Percentiles rank a stretch among this genome's conserved stretches.
Conservation (phyloP, 2,329 filamentous ascomycete species). For the Knufia petricola region DNA sequence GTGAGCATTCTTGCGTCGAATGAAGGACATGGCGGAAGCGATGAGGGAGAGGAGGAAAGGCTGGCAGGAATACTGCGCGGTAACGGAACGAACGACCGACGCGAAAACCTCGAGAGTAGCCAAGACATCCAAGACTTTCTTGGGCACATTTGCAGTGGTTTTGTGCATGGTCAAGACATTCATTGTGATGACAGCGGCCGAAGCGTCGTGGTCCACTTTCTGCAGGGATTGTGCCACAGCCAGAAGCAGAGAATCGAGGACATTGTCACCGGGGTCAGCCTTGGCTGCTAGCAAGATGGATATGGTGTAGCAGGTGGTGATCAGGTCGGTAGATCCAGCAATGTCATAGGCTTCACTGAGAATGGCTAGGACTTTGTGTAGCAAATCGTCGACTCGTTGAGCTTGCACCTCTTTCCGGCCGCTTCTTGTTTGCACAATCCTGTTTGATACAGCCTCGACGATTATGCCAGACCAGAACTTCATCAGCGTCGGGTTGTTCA, state of each 20-base stretch:
- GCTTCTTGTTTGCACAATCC: slow-evolving; percentile 67
- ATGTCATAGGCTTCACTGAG: slow-evolving; percentile 70
- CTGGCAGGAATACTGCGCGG: not conserved
- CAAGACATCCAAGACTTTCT: slow-evolving; percentile 53
- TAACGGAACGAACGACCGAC: not conserved
- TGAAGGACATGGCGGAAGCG: not conserved
- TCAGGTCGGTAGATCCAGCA: slow-evolving; percentile 65
- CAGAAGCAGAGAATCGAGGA: slow-evolving; percentile 83
- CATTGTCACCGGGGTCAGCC: slow-evolving; percentile 64
- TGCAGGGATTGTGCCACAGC: slow-evolving; percentile 72
- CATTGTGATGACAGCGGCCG: slow-evolving; percentile 67
- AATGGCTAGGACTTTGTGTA: slow-evolving; percentile 59
- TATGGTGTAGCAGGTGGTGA: slow-evolving; percentile 86
- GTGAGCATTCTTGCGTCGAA: slow-evolving; percentile 3
- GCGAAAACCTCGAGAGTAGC: slow-evolving; percentile 11
- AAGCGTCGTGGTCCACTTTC: slow-evolving; percentile 51
- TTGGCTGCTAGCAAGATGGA: slow-evolving; percentile 78
- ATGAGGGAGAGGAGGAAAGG: not conserved
- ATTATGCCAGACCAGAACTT: slow-evolving; percentile 87
- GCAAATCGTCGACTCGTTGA: slow-evolving; percentile 67
- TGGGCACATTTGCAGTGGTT: slow-evolving; percentile 58
- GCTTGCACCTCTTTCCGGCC: slow-evolving; percentile 66
- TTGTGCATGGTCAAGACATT: slow-evolving; percentile 74
- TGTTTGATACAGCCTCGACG: slow-evolving; percentile 73
- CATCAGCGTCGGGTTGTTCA: slow-evolving; percentile 67